phyloP scores from a whole-genome alignment of 768 basidiomycete species.

The Rhodotorula toruloides region DNA sequence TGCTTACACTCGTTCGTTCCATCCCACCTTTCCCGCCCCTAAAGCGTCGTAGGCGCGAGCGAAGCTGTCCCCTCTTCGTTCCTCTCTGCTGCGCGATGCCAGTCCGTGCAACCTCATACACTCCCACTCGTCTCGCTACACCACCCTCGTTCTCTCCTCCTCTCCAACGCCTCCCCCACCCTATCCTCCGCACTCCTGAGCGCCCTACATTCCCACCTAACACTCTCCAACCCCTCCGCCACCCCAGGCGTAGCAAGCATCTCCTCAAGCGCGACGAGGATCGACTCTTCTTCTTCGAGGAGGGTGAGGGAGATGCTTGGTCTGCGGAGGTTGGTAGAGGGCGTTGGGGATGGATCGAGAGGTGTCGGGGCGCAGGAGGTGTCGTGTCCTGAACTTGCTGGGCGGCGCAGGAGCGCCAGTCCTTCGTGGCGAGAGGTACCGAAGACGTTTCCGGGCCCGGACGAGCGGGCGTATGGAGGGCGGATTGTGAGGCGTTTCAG shows the following conservation, averaged over 20 bases:
- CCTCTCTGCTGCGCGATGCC: no score
- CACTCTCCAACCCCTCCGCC: conserved; percentile 1
- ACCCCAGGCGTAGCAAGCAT: not conserved
- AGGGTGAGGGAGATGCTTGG: conserved; percentile 20
- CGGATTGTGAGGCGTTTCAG: conserved; percentile 9
- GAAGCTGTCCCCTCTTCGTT: no score
- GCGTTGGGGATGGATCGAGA: not conserved
- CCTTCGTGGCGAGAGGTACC: conserved; percentile 1
- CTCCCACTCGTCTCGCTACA: no score
- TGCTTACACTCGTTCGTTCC: no score
- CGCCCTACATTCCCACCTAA: conserved; percentile 27
- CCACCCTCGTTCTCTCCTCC: not conserved
- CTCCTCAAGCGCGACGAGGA: not conserved
- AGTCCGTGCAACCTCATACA: no score
- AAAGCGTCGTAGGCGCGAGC: no score
- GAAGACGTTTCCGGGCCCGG: not conserved
- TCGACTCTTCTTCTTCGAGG: conserved; percentile 28
- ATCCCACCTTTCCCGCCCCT: no score
- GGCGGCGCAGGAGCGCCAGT: conserved; percentile 11
- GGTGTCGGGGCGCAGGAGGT: not conserved
- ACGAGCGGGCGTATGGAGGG: conserved; percentile 6
- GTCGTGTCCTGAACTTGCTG: not conserved
- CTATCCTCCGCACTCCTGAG: conserved; percentile 15
- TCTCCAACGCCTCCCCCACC: not conserved
- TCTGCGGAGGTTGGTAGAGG: not conserved